phyloP scores from a whole-genome alignment of 2,329 filamentous ascomycete genomes.

The Juglanconis juglandina region DNA sequence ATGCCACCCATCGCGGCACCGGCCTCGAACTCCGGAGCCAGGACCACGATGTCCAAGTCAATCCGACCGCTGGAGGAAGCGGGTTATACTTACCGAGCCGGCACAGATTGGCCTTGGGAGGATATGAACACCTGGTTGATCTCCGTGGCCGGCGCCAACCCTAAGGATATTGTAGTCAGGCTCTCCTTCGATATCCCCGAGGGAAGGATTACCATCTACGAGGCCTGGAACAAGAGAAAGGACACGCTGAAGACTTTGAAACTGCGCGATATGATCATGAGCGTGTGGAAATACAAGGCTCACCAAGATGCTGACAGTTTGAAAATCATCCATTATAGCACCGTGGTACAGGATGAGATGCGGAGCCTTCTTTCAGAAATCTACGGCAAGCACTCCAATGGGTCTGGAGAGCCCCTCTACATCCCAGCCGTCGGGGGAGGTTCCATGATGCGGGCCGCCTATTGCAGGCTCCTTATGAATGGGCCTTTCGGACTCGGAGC shows the following conservation, averaged over 20 bases:
- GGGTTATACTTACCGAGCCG: no score
- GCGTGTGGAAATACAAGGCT: not conserved
- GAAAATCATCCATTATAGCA: not conserved
- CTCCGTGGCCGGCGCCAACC: no score
- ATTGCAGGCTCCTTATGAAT: not conserved
- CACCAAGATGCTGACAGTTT: not conserved
- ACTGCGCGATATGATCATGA: constrained; percentile 4
- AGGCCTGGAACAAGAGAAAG: not conserved
- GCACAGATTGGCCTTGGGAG: no score
- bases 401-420: not conserved
- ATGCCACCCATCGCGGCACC: no score
- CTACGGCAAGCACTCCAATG: not conserved
- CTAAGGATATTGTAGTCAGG: not conserved
- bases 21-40: no score
- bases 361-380: not conserved
- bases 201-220: not conserved
- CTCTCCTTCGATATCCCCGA: not conserved
- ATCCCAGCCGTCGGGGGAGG: not conserved
- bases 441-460: not conserved
- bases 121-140: no score
- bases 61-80: no score
- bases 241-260: not conserved
- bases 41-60: not conserved
- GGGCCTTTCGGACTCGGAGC: not conserved
- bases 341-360: not conserved